Percentiles rank a stretch among this genome's conserved stretches.
Evolutionary conservation across 768 basidiomycete species (phyloP).

Genomic region (Tricholoma sp.): DNA sequence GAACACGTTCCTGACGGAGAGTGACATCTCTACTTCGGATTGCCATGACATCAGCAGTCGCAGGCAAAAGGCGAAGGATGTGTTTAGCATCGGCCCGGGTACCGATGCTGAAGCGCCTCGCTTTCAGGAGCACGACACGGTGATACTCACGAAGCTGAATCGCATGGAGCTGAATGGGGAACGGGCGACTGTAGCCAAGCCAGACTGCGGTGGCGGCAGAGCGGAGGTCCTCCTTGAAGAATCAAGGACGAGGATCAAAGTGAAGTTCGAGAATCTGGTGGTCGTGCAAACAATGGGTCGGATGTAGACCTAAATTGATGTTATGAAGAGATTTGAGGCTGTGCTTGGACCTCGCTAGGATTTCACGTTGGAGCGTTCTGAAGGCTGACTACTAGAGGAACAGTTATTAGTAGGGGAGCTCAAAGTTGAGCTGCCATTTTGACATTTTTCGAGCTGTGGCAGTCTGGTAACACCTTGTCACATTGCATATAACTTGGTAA

Average conservation of each 20-base stretch:
- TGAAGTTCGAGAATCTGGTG: background rate
- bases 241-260: background rate
- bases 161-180: background rate
- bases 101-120: background rate
- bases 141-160: background rate
- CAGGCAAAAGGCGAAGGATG: background rate
- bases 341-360: background rate
- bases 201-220: background rate
- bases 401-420: too few relatives aligned
- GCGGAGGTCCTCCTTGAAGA: background rate
- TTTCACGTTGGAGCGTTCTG: too few relatives aligned
- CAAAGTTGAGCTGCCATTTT: too few relatives aligned
- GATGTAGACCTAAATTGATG: background rate
- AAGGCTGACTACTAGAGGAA: too few relatives aligned
- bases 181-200: background rate
- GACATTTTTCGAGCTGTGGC: too few relatives aligned
- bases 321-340: background rate
- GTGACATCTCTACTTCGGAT: background rate
- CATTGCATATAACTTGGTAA: too few relatives aligned
- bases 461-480: too few relatives aligned
- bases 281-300: background rate
- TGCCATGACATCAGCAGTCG: background rate
- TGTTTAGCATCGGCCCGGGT: background rate
- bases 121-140: background rate
- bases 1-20: too few relatives aligned